Evolutionary conservation across 164 flowering plant genomes (phyloP).

Genomic region (Macadamia tetraphylla): DNA sequence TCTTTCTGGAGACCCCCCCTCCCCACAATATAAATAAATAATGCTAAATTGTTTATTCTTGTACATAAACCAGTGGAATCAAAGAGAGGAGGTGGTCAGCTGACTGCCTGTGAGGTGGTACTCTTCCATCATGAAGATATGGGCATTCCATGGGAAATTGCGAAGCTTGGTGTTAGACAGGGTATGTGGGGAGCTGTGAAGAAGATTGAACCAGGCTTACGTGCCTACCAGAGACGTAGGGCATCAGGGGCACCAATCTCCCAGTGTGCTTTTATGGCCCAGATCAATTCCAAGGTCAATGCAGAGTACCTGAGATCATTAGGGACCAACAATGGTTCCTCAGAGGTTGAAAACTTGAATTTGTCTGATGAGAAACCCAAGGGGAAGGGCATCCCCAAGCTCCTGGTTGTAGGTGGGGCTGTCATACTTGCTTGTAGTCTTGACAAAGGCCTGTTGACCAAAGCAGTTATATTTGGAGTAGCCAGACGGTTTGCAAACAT

Average conservation of each 20-base stretch:
- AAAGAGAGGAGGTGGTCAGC: conserved; percentile 42
- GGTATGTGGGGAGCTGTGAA: conserved; percentile 85
- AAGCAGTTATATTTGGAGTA: conserved; percentile 80
- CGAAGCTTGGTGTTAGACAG: conserved; percentile 62
- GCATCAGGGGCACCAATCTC: conserved; percentile 37
- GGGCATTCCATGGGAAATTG: conserved; percentile 86
- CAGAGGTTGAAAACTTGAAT: conserved; percentile 21
- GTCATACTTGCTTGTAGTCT: conserved; percentile 72
- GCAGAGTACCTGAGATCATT: conserved; percentile 40
- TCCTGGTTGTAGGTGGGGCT: conserved; percentile 70
- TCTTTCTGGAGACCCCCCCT: background rate
- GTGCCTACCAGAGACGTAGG: conserved; percentile 53
- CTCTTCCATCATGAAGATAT: conserved; percentile 81
- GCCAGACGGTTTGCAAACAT: conserved; percentile 64
- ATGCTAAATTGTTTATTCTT: background rate
- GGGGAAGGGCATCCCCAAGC: conserved; percentile 53
- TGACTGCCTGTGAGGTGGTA: conserved; percentile 63
- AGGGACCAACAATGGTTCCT: conserved; percentile 24
- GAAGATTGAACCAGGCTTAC: conserved; percentile 60
- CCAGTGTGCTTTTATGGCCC: conserved; percentile 48
- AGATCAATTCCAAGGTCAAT: conserved; percentile 50
- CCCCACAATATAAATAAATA: no score
- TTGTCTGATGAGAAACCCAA: conserved; percentile 28
- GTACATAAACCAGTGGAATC: conserved; percentile 47
- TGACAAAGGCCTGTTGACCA: conserved; percentile 70